phyloP scores from a whole-genome alignment of 2,329 filamentous ascomycete species.

The Aspergillus fructus region DNA sequence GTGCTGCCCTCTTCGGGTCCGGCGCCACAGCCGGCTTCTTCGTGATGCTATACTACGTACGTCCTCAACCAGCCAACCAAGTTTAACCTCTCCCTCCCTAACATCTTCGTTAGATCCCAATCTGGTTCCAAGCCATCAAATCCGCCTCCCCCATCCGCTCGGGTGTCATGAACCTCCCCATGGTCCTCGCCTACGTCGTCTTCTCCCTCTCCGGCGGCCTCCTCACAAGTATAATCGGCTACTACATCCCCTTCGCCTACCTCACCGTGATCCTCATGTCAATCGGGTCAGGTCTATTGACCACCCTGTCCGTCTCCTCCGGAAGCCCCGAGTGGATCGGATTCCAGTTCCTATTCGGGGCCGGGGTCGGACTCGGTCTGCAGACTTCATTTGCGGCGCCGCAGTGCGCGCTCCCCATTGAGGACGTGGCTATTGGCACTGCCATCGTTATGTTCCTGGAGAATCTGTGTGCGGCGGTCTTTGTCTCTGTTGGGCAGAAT shows the following conservation, averaged over 20 bases:
- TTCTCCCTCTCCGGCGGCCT: conserved; percentile 2
- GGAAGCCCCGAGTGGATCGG: conserved; percentile 12
- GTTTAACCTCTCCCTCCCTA: neutral
- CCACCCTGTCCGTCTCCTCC: conserved; percentile 2
- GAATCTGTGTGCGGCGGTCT: conserved; percentile 3
- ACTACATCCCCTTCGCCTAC: conserved; percentile 12
- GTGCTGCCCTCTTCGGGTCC: neutral
- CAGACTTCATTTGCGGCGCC: conserved; percentile 6
- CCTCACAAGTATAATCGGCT: conserved; percentile 1
- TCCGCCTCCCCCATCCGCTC: conserved; percentile 4
- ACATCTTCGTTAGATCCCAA: conserved; percentile 6
- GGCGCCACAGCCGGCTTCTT: conserved; percentile 5
- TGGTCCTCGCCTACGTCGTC: conserved; percentile 2
- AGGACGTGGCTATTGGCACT: conserved; percentile 9
- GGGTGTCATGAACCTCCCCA: conserved; percentile 11
- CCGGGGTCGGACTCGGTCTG: conserved; percentile 9
- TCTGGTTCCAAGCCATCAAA: conserved; percentile 17
- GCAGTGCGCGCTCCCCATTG: conserved; percentile 3
- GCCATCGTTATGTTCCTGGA: conserved; percentile 13
- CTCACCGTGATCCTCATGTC: neutral
- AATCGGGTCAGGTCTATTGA: conserved; percentile 6
- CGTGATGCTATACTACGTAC: conserved; percentile 13
- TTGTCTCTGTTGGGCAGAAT: conserved; percentile 16
- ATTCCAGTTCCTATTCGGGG: conserved; percentile 15
- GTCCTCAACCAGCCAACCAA: neutral